Conservation (phyloP, 148 eudicot species). For the Chenopodium album region DNA sequence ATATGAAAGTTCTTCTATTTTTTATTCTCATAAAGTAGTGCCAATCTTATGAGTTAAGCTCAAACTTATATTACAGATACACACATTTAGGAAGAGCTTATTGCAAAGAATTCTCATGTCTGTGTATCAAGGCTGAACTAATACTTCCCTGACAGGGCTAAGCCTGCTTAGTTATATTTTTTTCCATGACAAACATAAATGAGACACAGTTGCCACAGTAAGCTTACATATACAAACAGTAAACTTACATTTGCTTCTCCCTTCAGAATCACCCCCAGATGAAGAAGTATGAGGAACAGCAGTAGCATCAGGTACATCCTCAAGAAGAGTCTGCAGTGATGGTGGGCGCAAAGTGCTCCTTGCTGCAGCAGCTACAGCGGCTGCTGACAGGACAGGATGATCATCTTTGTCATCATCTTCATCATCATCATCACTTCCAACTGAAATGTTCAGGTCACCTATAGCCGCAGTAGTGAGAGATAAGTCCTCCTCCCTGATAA, state of each 20-base stretch:
- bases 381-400: constrained; percentile 75
- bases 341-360: constrained; percentile 91
- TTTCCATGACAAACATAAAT: background rate
- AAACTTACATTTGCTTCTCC: constrained; percentile 86
- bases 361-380: constrained; percentile 89
- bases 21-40: background rate
- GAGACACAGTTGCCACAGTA: background rate
- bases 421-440: constrained; percentile 79
- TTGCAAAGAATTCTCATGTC: no score
- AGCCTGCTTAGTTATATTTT: no score
- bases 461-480: constrained; percentile 78
- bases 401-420: constrained; percentile 40
- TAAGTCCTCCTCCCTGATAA: constrained; percentile 90
- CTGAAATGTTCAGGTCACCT: constrained; percentile 65
- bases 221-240: background rate
- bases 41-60: no score
- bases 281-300: constrained; percentile 68
- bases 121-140: background rate
- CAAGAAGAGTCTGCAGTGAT: constrained; percentile 94
- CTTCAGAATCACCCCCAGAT: constrained; percentile 97
- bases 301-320: constrained; percentile 73
- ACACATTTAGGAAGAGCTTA: no score
- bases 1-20: background rate
- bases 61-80: no score
- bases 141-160: no score